Conservation (phyloP, 768 basidiomycete genomes). For the Tephrocybe sp. region DNA sequence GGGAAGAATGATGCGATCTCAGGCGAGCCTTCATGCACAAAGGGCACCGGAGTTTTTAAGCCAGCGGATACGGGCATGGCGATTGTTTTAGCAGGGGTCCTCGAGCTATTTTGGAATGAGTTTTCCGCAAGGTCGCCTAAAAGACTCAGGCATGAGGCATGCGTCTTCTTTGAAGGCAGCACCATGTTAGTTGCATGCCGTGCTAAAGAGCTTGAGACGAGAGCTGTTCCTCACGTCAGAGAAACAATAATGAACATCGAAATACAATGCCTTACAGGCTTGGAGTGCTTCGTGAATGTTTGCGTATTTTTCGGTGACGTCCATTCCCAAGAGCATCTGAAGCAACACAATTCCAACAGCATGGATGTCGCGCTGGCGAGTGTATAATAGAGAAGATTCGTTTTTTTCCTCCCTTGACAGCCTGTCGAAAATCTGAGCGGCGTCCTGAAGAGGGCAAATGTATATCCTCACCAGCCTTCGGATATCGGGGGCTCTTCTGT, state of each 20-base stretch:
- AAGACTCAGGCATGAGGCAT: conserved; percentile 55
- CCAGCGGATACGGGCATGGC: conserved; percentile 33
- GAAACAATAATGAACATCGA: background rate
- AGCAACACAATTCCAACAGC: conserved; percentile 75
- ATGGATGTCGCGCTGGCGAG: conserved; percentile 80
- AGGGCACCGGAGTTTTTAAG: conserved; percentile 51
- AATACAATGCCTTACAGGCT: conserved; percentile 40
- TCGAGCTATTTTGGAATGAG: conserved; percentile 27
- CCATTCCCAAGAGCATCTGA: conserved; percentile 83
- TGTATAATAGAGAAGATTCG: conserved; percentile 72
- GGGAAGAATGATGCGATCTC: conserved; percentile 65
- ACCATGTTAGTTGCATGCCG: conserved; percentile 62
- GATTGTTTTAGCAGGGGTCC: conserved; percentile 26
- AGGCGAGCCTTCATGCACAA: conserved; percentile 50
- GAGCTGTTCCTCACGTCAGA: conserved; percentile 33
- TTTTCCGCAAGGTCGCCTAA: conserved; percentile 56
- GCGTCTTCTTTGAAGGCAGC: conserved; percentile 53
- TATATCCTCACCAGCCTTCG: conserved; percentile 42
- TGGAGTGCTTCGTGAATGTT: conserved; percentile 60
- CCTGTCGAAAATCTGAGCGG: conserved; percentile 39
- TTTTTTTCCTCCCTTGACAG: conserved; percentile 76
- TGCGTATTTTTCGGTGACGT: conserved; percentile 56
- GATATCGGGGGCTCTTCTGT: conserved; percentile 39
- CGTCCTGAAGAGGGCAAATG: background rate
- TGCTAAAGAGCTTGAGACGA: conserved; percentile 51